These are phyloP conservation scores for Heliosperma pusillum DNA, from an alignment of 148 eudicot genomes.

Conservation along the genomic window DNA sequence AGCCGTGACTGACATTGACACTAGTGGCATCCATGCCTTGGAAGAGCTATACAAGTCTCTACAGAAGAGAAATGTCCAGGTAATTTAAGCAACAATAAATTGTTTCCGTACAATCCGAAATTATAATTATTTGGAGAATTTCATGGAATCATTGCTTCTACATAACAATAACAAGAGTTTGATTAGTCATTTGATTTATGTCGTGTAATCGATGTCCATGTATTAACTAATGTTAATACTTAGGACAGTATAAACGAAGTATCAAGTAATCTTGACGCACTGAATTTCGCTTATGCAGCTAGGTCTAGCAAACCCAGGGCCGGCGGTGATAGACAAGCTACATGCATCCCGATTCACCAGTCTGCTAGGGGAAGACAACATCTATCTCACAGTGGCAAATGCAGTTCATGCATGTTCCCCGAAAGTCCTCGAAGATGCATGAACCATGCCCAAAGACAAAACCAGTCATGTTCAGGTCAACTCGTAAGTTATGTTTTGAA, in stretches of 20 bases:
- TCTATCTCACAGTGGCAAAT: constrained; percentile 72
- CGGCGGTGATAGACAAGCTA: constrained; percentile 69
- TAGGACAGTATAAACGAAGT: no score
- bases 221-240: no score
- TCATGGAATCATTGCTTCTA: no score
- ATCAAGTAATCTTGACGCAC: background rate
- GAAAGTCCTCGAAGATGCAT: constrained; percentile 42
- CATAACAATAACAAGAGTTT: no score
- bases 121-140: no score
- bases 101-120: no score
- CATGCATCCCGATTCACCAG: constrained; percentile 53
- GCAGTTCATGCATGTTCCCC: constrained; percentile 64
- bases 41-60: constrained; percentile 69
- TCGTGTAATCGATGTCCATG: no score
- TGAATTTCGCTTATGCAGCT: constrained; percentile 37
- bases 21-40: constrained; percentile 91
- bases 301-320: constrained; percentile 80
- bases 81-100: background rate
- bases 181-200: no score
- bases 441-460: background rate
- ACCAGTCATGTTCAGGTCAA: no score
- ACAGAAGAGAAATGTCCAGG: constrained; percentile 67
- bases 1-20: constrained; percentile 94
- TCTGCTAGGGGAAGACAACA: constrained; percentile 58
- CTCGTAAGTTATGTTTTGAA: background rate